Evolutionary conservation across 371 early-diverging fungal species (phyloP), one percentile per base, ranked within the genome.

Genomic region (Conidiobolus coronatus): DNA sequence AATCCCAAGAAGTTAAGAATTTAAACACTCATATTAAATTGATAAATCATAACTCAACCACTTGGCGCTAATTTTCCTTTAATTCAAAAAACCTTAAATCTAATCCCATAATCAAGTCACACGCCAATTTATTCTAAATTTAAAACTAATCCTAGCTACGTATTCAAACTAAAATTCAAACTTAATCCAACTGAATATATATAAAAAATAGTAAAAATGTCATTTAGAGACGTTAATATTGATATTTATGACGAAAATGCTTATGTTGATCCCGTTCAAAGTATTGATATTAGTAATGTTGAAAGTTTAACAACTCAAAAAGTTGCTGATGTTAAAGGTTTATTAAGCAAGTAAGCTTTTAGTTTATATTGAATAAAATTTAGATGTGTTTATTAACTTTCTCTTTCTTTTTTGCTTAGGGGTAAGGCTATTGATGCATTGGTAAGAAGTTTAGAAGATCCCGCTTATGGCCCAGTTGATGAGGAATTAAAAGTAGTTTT

Each of bases 391-490:
- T 36, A 24, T 52, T 52, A 29, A 21, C 29, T 23, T 29, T 24
- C 15, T 38, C 45, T 24, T 19, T 38, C 45, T 15, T n/a, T 49
- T 43, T 15, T 45, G 29, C 42, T 15, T 53, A 81, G 84, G 48
- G 80, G 86, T 19, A 74, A 79, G 51, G 53, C 65, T 29, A 58
- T 62, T 13, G 72, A 61, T 36, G 86, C 88, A 14, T 61, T 88
- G 44, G 50, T 58, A 36, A 65, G 59, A 50, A 69, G 85, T n/a
- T 66, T 88, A 34, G 70, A 74, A 40, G 66, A 77, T 39, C 85
- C 89, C n/a, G 86, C 87, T n/a, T 79, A 79, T 51, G 86, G 86
- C 22, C 65, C 63, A 35, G 63, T 71, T 39, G 56, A 73, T 37
- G 74, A 75, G 12, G 48, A 65, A 36, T 70, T 77, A 47, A 88